phyloP scores from a whole-genome alignment of 345 rosid species.

The Eucalyptus tenuipes region DNA sequence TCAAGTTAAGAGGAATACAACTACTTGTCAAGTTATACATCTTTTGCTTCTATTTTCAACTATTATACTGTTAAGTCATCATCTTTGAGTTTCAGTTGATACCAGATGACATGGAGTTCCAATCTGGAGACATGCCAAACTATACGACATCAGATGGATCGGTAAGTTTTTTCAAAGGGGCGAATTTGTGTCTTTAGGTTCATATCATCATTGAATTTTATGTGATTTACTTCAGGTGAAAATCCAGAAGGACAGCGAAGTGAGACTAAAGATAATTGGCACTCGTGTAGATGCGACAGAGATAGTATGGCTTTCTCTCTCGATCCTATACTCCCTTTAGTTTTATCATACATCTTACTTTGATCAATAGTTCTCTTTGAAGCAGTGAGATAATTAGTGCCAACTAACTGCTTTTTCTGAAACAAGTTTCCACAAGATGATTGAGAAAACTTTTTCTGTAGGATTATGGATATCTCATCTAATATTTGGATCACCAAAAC shows the following conservation, averaged over 20 bases:
- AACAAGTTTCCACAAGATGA: neutral
- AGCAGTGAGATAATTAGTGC: neutral
- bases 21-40: neutral
- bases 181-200: neutral
- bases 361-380: neutral
- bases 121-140: conserved; percentile 86
- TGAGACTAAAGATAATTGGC: conserved; percentile 83
- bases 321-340: neutral
- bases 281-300: conserved; percentile 90
- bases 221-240: conserved; percentile 43
- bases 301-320: conserved; percentile 35
- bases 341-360: neutral
- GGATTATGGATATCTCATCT: neutral
- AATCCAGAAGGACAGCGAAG: conserved; percentile 93
- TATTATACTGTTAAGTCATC: neutral
- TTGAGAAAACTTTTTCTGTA: neutral
- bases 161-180: conserved; percentile 11
- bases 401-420: neutral
- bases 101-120: conserved; percentile 97
- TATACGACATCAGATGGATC: conserved; percentile 92
- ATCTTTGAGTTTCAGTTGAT: conserved; percentile 37
- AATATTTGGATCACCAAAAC: neutral
- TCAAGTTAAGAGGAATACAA: neutral
- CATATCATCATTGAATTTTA: neutral
- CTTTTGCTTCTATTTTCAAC: neutral